These are phyloP conservation scores for Tubosaeta sp. DNA, from an alignment of 768 basidiomycete species.

Conservation along the genomic window DNA sequence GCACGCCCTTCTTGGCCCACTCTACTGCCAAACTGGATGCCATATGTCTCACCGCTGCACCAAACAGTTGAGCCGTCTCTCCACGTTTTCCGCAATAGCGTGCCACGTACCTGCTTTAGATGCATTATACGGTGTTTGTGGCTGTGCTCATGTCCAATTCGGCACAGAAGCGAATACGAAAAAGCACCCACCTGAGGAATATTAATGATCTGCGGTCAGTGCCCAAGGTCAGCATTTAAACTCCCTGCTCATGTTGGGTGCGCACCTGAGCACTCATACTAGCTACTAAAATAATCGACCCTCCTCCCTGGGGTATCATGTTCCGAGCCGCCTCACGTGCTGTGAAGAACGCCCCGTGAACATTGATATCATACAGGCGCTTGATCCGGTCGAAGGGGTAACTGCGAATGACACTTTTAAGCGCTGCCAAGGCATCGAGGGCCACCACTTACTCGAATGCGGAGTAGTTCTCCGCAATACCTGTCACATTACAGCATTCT, in stretches of 20 bases:
- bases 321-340: constrained; percentile 89
- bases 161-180: background rate
- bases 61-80: constrained; percentile 6
- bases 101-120: constrained; percentile 74
- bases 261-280: constrained; percentile 89
- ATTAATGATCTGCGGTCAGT: constrained; percentile 74
- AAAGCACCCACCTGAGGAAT: constrained; percentile 64
- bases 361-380: constrained; percentile 86
- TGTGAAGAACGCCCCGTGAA: constrained; percentile 93
- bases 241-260: constrained; percentile 3
- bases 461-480: constrained; percentile 84
- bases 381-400: constrained; percentile 86
- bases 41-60: constrained; percentile 86
- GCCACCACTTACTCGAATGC: constrained; percentile 72
- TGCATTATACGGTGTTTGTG: constrained; percentile 93
- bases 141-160: constrained; percentile 34
- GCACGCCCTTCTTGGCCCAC: constrained; percentile 87
- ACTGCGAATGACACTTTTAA: constrained; percentile 33
- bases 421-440: constrained; percentile 1
- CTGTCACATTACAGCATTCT: constrained; percentile 33
- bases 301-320: constrained; percentile 80
- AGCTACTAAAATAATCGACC: constrained; percentile 81
- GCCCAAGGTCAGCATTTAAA: constrained; percentile 7
- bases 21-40: constrained; percentile 89
- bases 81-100: background rate